Evolutionary conservation across 805 yeast genomes (phyloP).

Genomic region (Candida gorgasii): DNA sequence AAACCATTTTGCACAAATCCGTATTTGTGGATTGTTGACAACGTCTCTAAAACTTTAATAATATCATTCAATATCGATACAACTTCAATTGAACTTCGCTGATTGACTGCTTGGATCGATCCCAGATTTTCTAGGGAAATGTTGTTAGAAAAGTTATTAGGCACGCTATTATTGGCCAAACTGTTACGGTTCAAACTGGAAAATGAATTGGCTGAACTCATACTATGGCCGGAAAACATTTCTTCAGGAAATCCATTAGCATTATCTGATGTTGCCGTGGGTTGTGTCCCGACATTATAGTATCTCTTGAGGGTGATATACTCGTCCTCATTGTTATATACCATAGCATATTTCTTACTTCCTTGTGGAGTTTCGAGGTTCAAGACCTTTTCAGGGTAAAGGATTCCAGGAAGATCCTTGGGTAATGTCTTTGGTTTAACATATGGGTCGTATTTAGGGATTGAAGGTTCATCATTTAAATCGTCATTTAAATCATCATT

Average conservation of each 20-base stretch:
- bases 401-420: slow-evolving; percentile 24
- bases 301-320: slow-evolving; percentile 16
- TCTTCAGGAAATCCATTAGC: background rate
- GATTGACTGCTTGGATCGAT: background rate
- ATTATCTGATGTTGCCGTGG: background rate
- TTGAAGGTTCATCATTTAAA: background rate
- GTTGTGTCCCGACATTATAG: background rate
- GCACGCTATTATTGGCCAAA: slow-evolving; percentile 3
- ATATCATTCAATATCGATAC: slow-evolving; percentile 25
- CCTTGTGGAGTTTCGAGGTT: slow-evolving; percentile 7
- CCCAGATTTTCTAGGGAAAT: background rate
- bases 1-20: slow-evolving; percentile 52
- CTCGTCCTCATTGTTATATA: slow-evolving; percentile 22
- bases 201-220: slow-evolving; percentile 4
- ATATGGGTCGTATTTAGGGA: background rate
- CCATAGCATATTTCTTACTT: slow-evolving; percentile 20
- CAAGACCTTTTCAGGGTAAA: slow-evolving; percentile 26
- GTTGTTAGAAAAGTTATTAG: slow-evolving; percentile 4
- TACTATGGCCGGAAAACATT: background rate
- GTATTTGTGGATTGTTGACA: slow-evolving; percentile 34
- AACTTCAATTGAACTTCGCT: slow-evolving; percentile 10
- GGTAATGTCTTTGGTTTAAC: slow-evolving; percentile 29
- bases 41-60: slow-evolving; percentile 21
- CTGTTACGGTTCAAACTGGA: slow-evolving; percentile 2
- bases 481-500: slow-evolving; percentile 4